Evolutionary conservation across 2,329 filamentous ascomycete species (phyloP).

Genomic region (Cladophialophora immunda): DNA sequence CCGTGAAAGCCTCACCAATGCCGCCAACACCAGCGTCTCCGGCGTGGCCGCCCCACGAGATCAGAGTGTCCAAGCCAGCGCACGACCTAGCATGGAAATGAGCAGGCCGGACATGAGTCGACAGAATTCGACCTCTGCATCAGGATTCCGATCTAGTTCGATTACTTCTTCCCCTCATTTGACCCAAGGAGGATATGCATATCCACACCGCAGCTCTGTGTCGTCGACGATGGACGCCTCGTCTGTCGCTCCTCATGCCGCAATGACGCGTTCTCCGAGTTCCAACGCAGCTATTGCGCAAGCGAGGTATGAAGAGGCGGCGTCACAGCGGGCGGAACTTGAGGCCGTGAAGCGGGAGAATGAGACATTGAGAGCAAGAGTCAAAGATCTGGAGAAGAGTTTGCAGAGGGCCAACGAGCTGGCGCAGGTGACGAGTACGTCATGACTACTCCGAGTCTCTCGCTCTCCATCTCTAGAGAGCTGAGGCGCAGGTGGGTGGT

Average conservation of each 20-base stretch:
- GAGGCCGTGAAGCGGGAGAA: slow-evolving; percentile 57
- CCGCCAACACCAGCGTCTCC: slow-evolving; percentile 44
- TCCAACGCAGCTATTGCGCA: slow-evolving; percentile 44
- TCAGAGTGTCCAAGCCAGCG: slow-evolving; percentile 34
- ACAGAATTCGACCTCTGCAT: slow-evolving; percentile 53
- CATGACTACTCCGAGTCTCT: background rate
- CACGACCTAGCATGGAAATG: slow-evolving; percentile 37
- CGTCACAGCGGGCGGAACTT: slow-evolving; percentile 53
- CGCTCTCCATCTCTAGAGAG: background rate
- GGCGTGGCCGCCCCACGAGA: slow-evolving; percentile 57
- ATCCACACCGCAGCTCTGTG: slow-evolving; percentile 35
- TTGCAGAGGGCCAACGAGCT: slow-evolving; percentile 33
- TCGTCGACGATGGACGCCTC: slow-evolving; percentile 25
- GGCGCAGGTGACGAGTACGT: background rate
- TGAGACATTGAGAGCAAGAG: slow-evolving; percentile 53
- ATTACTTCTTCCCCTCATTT: slow-evolving; percentile 34
- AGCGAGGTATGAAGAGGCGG: slow-evolving; percentile 53
- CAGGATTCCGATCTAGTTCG: slow-evolving; percentile 39
- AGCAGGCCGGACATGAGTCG: slow-evolving; percentile 49
- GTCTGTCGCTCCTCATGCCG: slow-evolving; percentile 4
- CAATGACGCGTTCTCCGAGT: slow-evolving; percentile 41
- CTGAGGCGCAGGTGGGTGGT: background rate
- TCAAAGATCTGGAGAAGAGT: slow-evolving; percentile 54
- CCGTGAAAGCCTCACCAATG: slow-evolving; percentile 39
- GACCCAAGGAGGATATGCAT: slow-evolving; percentile 25